Evolutionary conservation across 805 yeast species (phyloP).

Genomic region (Suhomyces canberraensis): DNA sequence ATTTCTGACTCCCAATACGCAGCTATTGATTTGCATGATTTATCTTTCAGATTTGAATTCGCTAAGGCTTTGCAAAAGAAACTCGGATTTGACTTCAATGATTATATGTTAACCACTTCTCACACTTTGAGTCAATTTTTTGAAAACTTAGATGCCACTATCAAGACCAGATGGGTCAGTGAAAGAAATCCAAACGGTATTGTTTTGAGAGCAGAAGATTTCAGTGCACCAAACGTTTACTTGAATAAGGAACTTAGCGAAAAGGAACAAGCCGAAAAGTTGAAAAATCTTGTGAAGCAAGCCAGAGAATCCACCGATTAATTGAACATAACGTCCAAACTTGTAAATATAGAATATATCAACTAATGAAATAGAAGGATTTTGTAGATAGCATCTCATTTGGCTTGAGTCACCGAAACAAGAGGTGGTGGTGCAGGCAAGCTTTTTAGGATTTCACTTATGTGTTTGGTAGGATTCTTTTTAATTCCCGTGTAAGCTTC

Average conservation of each 20-base stretch:
- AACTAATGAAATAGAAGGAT: not conserved
- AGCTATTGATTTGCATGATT: conserved; percentile 32
- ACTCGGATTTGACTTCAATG: conserved; percentile 54
- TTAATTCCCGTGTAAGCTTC: not conserved
- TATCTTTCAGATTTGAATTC: conserved; percentile 47
- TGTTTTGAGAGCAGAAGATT: conserved; percentile 53
- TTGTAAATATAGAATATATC: conserved; percentile 7
- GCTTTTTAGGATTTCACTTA: not conserved
- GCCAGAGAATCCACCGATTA: conserved; percentile 31
- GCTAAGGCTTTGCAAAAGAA: conserved; percentile 46
- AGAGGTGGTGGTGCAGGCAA: conserved; percentile 11
- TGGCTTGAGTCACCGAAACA: conserved; percentile 1
- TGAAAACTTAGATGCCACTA: conserved; percentile 34
- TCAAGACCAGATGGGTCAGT: conserved; percentile 44
- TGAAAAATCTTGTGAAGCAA: conserved; percentile 44
- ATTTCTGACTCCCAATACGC: conserved; percentile 13
- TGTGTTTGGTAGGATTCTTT: not conserved
- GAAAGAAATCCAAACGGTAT: conserved; percentile 78
- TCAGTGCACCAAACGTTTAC: conserved; percentile 51
- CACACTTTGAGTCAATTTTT: conserved; percentile 39
- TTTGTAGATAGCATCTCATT: not conserved
- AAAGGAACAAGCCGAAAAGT: conserved; percentile 42
- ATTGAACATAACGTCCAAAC: too few relatives aligned
- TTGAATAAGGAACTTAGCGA: conserved; percentile 50
- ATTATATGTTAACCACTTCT: conserved; percentile 43